phyloP scores from a whole-genome alignment of 2,329 filamentous ascomycete genomes.

The Magnaporthiopsis incrustans region DNA sequence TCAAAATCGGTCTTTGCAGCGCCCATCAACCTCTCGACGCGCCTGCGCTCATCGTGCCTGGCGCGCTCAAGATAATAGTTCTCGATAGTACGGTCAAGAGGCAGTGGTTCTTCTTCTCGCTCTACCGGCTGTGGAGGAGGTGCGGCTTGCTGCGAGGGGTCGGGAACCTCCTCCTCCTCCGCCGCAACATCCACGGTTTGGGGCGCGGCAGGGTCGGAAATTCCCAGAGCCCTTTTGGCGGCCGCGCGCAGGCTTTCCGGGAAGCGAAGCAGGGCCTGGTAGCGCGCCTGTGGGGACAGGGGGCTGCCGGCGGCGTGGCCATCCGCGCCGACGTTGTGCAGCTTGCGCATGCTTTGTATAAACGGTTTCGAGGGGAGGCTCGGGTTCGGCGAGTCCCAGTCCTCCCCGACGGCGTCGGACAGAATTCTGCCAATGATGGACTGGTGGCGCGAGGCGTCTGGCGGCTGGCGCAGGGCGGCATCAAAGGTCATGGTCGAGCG shows the following conservation, averaged over 20 bases:
- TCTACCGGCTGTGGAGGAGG: background rate
- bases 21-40: slow-evolving; percentile 44
- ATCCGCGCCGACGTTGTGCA: slow-evolving; percentile 3
- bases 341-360: slow-evolving; percentile 5
- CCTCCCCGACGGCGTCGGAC: slow-evolving; percentile 12
- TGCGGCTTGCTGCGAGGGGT: background rate
- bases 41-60: background rate
- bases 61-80: background rate
- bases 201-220: background rate
- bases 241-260: slow-evolving; percentile 31
- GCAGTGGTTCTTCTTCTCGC: background rate
- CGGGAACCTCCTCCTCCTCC: background rate
- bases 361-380: background rate
- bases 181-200: background rate
- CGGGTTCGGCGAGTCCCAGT: no score
- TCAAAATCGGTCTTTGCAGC: slow-evolving; percentile 51
- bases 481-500: no score
- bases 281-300: slow-evolving; percentile 20
- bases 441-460: slow-evolving; percentile 7
- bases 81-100: background rate
- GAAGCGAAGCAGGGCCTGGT: slow-evolving; percentile 29
- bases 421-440: slow-evolving; percentile 17
- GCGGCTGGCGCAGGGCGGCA: background rate
- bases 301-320: background rate
- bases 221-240: slow-evolving; percentile 28